Conservation (phyloP, 2,329 filamentous ascomycete genomes). For the Fusarium poae region DNA sequence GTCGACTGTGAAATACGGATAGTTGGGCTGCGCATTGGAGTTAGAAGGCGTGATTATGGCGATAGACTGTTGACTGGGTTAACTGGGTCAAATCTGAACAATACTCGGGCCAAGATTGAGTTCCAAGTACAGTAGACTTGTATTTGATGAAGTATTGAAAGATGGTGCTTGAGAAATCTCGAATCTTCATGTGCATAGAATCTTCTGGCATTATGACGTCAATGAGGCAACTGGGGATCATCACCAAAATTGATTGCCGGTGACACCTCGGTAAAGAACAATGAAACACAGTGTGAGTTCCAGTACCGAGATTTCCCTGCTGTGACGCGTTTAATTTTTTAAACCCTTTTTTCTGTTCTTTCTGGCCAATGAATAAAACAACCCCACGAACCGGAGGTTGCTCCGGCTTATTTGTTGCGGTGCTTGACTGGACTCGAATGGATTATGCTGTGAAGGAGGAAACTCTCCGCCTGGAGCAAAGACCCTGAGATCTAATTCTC, state of each 20-base stretch:
- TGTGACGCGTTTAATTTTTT: background rate
- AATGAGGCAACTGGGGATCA: conserved; percentile 41
- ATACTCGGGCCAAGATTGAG: background rate
- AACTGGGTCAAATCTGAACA: background rate
- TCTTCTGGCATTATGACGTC: conserved; percentile 42
- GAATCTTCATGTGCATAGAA: conserved; percentile 10
- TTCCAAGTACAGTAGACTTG: background rate
- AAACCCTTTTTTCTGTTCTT: background rate
- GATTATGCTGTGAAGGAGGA: conserved; percentile 36
- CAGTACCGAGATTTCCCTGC: conserved; percentile 15
- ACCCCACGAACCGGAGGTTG: background rate
- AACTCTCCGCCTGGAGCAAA: conserved; percentile 38
- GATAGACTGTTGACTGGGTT: background rate
- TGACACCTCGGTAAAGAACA: background rate
- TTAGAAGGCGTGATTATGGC: background rate
- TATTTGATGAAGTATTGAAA: background rate
- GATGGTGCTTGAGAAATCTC: background rate
- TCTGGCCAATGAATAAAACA: background rate
- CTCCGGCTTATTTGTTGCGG: background rate
- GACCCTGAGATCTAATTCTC: conserved; percentile 19
- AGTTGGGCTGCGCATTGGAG: background rate
- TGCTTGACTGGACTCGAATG: background rate
- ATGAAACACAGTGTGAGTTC: conserved; percentile 19
- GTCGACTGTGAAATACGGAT: background rate
- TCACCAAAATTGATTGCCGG: conserved; percentile 8